A percentile compares a stretch with the other conserved stretches of the same genome.
Evolutionary conservation across 257 asterid species (phyloP).

Genomic region (Solanum paucissectum): DNA sequence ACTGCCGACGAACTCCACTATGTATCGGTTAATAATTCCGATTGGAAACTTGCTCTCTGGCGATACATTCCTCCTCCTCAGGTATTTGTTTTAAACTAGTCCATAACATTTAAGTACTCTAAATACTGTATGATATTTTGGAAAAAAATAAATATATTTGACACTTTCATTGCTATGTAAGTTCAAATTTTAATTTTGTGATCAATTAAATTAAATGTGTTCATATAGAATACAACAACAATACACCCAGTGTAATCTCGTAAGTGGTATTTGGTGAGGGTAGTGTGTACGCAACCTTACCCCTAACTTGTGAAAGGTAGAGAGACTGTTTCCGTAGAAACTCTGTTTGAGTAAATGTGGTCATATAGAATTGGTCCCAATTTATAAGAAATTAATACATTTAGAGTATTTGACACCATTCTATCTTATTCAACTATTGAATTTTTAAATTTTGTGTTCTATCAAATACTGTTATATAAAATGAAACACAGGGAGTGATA

Average conservation of each 20-base stretch:
- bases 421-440: neutral
- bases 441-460: neutral
- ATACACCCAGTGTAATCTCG: neutral
- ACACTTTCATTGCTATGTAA: neutral
- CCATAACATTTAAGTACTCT: neutral
- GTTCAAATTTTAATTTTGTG: neutral
- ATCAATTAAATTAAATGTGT: neutral
- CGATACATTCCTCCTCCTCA: conserved; percentile 78
- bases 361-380: neutral
- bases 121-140: neutral
- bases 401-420: neutral
- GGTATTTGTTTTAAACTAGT: conserved; percentile 15
- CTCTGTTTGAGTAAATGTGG: neutral
- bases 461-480: neutral
- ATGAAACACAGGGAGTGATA: neutral
- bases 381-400: neutral
- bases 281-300: neutral
- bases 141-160: neutral
- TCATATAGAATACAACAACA: neutral
- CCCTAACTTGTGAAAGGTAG: neutral
- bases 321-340: neutral
- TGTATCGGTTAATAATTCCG: conserved; percentile 54
- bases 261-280: neutral
- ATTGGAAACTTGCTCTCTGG: conserved; percentile 91
- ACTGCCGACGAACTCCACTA: conserved; percentile 97